Conservation (phyloP, 495 filamentous ascomycete species). For the Mytilinidion resinicola region DNA sequence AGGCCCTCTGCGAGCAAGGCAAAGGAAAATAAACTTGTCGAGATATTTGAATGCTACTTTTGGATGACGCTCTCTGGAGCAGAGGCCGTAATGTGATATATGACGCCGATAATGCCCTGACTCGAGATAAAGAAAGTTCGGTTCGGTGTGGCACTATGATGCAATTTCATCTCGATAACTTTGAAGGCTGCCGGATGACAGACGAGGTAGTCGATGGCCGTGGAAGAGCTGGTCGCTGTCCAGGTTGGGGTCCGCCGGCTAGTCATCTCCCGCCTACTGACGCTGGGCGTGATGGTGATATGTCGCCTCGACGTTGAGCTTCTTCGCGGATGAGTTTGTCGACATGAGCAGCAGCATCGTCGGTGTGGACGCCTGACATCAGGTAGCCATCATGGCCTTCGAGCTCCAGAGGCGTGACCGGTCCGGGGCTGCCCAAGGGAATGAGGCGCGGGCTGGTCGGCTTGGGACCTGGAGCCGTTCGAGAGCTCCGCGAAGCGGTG, state of each 20-base stretch:
- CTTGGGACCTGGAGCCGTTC: constrained; percentile 6
- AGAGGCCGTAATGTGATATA: constrained; percentile 4
- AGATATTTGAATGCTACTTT: constrained; percentile 4
- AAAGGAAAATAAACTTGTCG: not conserved
- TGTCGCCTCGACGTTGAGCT: constrained; percentile 33
- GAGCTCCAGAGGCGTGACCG: constrained; percentile 38
- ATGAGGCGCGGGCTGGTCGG: constrained; percentile 34
- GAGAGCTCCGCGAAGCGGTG: constrained; percentile 6
- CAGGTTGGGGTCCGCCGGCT: not conserved
- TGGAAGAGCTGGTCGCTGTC: not conserved
- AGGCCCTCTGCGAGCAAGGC: not conserved
- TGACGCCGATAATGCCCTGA: constrained; percentile 19
- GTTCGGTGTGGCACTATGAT: not conserved
- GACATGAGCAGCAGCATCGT: constrained; percentile 23
- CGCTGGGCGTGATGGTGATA: constrained; percentile 43
- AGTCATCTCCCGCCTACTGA: constrained; percentile 23
- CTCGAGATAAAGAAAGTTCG: constrained; percentile 2
- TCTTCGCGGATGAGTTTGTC: constrained; percentile 36
- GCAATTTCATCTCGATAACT: not conserved
- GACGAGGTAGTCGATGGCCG: not conserved
- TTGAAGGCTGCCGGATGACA: too few species aligned
- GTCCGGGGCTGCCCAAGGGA: constrained; percentile 36
- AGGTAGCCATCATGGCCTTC: constrained; percentile 33
- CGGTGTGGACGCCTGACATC: constrained; percentile 18
- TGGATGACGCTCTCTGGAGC: not conserved